These are phyloP conservation scores for Rubus idaeus DNA, from an alignment of 306 rosid species.

Conservation along the genomic window DNA sequence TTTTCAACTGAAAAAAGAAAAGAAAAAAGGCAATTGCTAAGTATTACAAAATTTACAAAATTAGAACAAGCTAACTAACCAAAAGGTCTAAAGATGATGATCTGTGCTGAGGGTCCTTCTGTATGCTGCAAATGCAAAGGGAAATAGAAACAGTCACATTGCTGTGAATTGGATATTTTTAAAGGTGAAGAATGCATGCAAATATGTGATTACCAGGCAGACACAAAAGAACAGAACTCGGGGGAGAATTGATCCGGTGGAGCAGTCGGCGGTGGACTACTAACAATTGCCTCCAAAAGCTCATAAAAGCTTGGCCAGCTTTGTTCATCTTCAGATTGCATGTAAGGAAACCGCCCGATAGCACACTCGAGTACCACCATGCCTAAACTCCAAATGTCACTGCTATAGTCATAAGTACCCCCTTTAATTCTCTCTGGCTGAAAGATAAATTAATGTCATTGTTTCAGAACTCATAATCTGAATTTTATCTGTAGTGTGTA, in stretches of 20 bases:
- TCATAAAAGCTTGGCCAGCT: conserved; percentile 91
- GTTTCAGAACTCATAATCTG: background rate
- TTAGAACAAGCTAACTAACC: conserved; percentile 48
- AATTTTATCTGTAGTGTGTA: background rate
- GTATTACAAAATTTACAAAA: background rate
- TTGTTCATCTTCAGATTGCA: conserved; percentile 90
- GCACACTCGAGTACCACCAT: conserved; percentile 98
- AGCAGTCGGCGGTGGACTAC: conserved; percentile 91
- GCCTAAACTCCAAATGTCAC: conserved; percentile 98
- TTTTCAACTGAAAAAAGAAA: background rate
- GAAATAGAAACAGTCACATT: conserved; percentile 19
- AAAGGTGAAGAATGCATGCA: background rate
- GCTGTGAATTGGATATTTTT: background rate
- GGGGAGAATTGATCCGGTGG: conserved; percentile 97
- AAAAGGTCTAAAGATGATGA: conserved; percentile 82
- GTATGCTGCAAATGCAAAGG: conserved; percentile 66
- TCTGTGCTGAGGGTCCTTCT: conserved; percentile 73
- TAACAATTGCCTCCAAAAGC: conserved; percentile 86
- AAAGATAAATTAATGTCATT: conserved; percentile 27
- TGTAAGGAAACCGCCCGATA: conserved; percentile 89
- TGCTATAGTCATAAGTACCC: conserved; percentile 84
- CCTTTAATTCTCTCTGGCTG: conserved; percentile 98
- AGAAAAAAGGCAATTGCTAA: background rate
- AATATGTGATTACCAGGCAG: conserved; percentile 67
- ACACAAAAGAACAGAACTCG: conserved; percentile 86